Base-by-base conservation (phyloP, 192 early-diverging fungal genomes). In the Coemansia sp. region DNA sequence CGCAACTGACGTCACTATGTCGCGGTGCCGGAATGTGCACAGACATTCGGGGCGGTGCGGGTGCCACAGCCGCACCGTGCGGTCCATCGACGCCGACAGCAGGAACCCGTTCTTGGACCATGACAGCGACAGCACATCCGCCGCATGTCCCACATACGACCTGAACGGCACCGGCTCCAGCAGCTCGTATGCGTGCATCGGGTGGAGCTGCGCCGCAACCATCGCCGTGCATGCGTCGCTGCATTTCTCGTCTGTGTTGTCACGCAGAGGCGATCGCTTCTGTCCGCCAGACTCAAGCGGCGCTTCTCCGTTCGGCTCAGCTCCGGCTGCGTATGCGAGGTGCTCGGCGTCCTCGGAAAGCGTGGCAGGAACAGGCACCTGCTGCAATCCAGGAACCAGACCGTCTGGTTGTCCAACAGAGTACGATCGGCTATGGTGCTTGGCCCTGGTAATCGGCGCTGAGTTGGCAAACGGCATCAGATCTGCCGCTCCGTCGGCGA, bases 41-140 rank as follows among this genome's bases (percentile, higher is more conserved):
- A 97, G 77, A 62, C 92, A 94, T 56, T 88, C 88, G 38, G 83
- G 74, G 23, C 87, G 81, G 34, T 84, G 85, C 20, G 91, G 74
- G 73, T 97, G 93, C 92, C 92, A 97, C 66, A 97, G 72, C 20
- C 93, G 85, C 34, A 97, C 94, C 0, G 90, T 93, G 59, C 88
- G 88, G 71, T 96, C 95, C 81, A 90, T 87, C 12, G 91, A 93
- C 18, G 91, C 88, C 9, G 91, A 90, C 33, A 94, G 74, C 8
- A 97, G 69, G 68, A 95, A 95, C 16, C 89, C 87, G 77, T 91
- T 90, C 65, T 88, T 89, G 62, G 87, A 89, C 89, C 89, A 91
- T 51, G 86, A 83, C 45, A 91, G 76, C 53, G 87, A 87, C 35
- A 93, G 77, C 18, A 97, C 85, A 62, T 93, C 88, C 0, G 86